Conservation (phyloP, 2,329 filamentous ascomycete genomes). For the Colletotrichum viniferum region DNA sequence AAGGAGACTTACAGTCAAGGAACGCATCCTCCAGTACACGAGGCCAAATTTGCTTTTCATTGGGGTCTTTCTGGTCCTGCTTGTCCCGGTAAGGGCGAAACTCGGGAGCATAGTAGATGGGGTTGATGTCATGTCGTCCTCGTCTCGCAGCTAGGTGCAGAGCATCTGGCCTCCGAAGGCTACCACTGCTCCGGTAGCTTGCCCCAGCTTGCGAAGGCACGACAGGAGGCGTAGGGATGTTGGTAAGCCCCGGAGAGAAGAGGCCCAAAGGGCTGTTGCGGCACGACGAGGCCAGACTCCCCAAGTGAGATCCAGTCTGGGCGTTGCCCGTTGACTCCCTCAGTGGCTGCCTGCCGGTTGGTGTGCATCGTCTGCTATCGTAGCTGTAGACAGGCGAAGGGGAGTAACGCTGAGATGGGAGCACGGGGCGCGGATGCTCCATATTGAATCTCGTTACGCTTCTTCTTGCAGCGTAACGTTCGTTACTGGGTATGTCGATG, state of each 20-base stretch:
- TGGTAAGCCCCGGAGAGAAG: slow-evolving; percentile 50
- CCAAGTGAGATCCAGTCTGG: slow-evolving; percentile 38
- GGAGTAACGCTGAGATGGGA: slow-evolving; percentile 57
- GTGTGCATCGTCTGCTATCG: slow-evolving; percentile 47
- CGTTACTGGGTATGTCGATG: background rate
- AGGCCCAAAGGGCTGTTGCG: slow-evolving; percentile 46
- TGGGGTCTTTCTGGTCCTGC: slow-evolving; percentile 67
- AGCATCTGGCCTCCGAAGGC: slow-evolving; percentile 31
- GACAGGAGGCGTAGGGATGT: slow-evolving; percentile 52
- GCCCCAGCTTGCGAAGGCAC: slow-evolving; percentile 53
- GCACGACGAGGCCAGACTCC: slow-evolving; percentile 42
- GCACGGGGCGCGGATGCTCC: slow-evolving; percentile 46
- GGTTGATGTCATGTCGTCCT: slow-evolving; percentile 52
- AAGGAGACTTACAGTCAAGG: slow-evolving; percentile 61
- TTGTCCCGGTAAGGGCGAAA: slow-evolving; percentile 71
- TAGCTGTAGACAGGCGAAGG: slow-evolving; percentile 49
- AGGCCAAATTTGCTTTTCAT: slow-evolving; percentile 66
- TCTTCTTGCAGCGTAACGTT: background rate
- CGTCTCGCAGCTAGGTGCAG: slow-evolving; percentile 30
- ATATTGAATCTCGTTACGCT: background rate
- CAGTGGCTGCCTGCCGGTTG: slow-evolving; percentile 47
- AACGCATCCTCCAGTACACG: slow-evolving; percentile 69
- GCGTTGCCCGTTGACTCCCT: slow-evolving; percentile 58
- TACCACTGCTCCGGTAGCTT: slow-evolving; percentile 34
- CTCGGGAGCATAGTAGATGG: slow-evolving; percentile 64